These are phyloP conservation scores for Zopfia rhizophila DNA, from an alignment of 2,329 filamentous ascomycete species.

Conservation along the genomic window DNA sequence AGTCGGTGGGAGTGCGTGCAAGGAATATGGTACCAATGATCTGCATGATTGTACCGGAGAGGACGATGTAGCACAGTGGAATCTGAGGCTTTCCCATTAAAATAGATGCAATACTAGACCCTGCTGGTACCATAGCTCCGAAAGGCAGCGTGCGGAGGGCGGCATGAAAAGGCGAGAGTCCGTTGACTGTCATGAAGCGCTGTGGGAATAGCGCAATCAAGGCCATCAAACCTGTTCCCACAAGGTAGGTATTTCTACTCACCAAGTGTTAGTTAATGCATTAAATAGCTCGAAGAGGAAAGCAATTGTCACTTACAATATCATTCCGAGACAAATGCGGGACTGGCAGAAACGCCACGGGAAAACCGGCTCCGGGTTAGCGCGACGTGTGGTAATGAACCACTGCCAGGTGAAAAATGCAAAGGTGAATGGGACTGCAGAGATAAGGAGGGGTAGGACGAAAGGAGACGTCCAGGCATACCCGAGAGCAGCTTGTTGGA, in stretches of 20 bases:
- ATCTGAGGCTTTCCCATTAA: conserved; percentile 16
- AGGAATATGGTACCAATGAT: conserved; percentile 19
- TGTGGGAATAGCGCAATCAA: conserved; percentile 29
- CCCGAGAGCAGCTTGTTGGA: conserved; percentile 26
- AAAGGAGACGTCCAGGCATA: conserved; percentile 15
- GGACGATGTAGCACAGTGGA: conserved; percentile 18
- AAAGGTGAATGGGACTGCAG: conserved; percentile 13
- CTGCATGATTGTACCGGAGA: conserved; percentile 13
- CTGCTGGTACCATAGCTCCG: conserved; percentile 19
- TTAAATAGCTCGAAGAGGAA: conserved; percentile 15
- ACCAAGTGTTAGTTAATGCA: conserved; percentile 1
- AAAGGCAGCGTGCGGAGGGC: conserved; percentile 26
- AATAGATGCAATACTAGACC: conserved; percentile 13
- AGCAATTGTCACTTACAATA: conserved; percentile 26
- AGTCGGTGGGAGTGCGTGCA: conserved; percentile 4
- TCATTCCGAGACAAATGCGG: conserved; percentile 14
- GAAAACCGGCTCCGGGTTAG: conserved; percentile 24
- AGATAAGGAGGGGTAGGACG: conserved; percentile 25
- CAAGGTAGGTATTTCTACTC: conserved; percentile 23
- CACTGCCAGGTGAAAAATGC: conserved; percentile 29
- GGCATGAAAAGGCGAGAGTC: conserved; percentile 19
- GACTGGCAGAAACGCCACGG: conserved; percentile 13
- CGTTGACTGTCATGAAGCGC: conserved; percentile 25
- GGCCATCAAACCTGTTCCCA: conserved; percentile 19
- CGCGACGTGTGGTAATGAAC: conserved; percentile 17